phyloP scores from a whole-genome alignment of 768 basidiomycete genomes.

The Clavulina sp. region DNA sequence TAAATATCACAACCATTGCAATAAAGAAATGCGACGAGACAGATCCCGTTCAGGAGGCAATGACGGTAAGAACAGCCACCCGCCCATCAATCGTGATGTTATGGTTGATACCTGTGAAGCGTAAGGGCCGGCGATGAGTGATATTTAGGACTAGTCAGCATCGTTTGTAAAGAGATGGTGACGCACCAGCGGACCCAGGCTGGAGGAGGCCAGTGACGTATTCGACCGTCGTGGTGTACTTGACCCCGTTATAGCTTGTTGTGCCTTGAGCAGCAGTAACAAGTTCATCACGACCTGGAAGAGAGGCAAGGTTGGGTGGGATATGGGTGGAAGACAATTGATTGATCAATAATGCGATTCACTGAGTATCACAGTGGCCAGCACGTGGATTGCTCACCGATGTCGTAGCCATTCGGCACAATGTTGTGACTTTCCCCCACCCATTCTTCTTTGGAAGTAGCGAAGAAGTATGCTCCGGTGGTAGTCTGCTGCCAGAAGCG shows the following conservation, averaged over 20 bases:
- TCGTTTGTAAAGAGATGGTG: neutral
- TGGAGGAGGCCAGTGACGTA: neutral
- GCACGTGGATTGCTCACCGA: neutral
- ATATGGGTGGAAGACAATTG: neutral
- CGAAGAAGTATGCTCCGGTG: neutral
- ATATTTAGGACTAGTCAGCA: neutral
- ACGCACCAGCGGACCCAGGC: neutral
- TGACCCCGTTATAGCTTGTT: neutral
- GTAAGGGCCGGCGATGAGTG: neutral
- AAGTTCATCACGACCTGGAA: neutral
- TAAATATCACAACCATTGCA: no score
- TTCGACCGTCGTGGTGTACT: neutral
- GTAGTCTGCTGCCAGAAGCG: neutral
- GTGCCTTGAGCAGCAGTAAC: neutral
- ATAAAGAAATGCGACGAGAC: no score
- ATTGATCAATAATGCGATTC: neutral
- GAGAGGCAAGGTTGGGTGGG: neutral
- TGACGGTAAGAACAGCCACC: neutral
- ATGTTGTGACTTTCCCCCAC: neutral
- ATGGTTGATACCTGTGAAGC: conserved; percentile 1
- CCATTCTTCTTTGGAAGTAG: neutral
- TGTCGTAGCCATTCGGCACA: neutral
- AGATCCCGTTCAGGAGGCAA: no score
- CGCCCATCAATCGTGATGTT: neutral
- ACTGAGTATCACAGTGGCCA: neutral